Percentiles rank a stretch among this genome's conserved stretches.
phyloP scores from a whole-genome alignment of 1,284 basidiomycete genomes.

The Marasmius tenuissimus region DNA sequence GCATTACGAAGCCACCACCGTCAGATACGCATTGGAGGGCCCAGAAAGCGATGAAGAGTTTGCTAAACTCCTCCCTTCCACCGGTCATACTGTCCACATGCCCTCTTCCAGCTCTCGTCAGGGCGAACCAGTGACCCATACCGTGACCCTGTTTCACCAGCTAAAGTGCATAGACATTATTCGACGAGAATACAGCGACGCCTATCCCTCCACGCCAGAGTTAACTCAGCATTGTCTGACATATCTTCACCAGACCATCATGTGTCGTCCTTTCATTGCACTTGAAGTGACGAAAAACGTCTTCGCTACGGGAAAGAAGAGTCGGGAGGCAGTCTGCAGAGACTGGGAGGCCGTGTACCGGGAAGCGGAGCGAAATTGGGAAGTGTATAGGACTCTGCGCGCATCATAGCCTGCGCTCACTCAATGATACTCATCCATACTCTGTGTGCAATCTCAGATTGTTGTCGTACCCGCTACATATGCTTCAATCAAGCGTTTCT shows the following conservation, averaged over 20 bases:
- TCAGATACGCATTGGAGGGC: conserved; percentile 24
- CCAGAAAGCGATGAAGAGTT: conserved; percentile 27
- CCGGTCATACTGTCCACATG: conserved; percentile 25
- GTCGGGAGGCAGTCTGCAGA: conserved; percentile 19
- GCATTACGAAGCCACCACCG: conserved; percentile 16
- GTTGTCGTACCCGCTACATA: too few species aligned
- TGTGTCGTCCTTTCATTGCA: conserved; percentile 27
- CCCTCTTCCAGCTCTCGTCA: conserved; percentile 1
- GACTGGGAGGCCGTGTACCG: conserved; percentile 22
- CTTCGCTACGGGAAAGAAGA: conserved; percentile 4
- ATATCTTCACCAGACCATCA: conserved; percentile 31
- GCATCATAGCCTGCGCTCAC: neutral
- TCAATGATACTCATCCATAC: too few species aligned
- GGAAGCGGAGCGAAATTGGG: conserved; percentile 20
- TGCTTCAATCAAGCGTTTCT: too few species aligned
- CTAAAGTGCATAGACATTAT: conserved; percentile 28
- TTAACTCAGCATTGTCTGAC: conserved; percentile 32
- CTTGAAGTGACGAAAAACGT: conserved; percentile 18
- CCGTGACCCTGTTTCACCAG: conserved; percentile 30
- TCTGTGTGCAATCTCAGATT: too few species aligned
- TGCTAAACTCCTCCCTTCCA: conserved; percentile 26
- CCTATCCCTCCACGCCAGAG: conserved; percentile 3
- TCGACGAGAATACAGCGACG: conserved; percentile 14
- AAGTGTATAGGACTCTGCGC: neutral
- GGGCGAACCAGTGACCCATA: conserved; percentile 13